phyloP scores from a whole-genome alignment of 257 asterid genomes.

The Solanum bulbocastanum region DNA sequence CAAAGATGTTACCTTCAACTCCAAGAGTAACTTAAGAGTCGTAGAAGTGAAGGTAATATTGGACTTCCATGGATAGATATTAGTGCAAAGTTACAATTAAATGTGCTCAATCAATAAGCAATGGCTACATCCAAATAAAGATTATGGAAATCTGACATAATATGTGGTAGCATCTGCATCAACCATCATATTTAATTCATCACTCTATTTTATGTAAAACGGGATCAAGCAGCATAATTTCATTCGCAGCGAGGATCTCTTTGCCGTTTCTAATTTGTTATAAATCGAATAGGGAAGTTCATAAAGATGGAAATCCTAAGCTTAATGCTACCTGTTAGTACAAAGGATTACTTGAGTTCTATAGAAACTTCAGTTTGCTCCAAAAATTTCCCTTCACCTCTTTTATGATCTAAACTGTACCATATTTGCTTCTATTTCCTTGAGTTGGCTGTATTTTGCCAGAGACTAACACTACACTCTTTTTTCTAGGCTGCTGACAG shows the following conservation, averaged over 20 bases:
- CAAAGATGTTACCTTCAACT: constrained; percentile 7
- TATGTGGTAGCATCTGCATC: neutral
- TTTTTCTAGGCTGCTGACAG: constrained; percentile 16
- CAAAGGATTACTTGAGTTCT: neutral
- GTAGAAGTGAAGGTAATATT: constrained; percentile 20
- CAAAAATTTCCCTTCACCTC: neutral
- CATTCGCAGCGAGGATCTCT: neutral
- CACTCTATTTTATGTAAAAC: neutral
- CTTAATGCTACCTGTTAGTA: neutral
- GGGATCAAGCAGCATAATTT: neutral
- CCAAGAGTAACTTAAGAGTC: constrained; percentile 8
- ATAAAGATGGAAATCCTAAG: neutral
- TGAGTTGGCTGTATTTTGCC: neutral
- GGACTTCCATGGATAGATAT: neutral
- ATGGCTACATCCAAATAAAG: neutral
- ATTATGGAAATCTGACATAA: neutral
- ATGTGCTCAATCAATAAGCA: neutral
- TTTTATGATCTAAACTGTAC: neutral
- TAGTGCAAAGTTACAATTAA: neutral
- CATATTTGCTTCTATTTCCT: neutral
- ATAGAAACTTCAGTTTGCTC: neutral
- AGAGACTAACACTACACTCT: neutral
- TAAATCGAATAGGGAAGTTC: neutral
- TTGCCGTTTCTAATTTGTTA: neutral
- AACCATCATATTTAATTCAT: neutral